A percentile compares a stretch with the other conserved stretches of the same genome.
These are phyloP conservation scores for Epichloe hybrida DNA, from an alignment of 2,329 filamentous ascomycete genomes.

Conservation along the genomic window DNA sequence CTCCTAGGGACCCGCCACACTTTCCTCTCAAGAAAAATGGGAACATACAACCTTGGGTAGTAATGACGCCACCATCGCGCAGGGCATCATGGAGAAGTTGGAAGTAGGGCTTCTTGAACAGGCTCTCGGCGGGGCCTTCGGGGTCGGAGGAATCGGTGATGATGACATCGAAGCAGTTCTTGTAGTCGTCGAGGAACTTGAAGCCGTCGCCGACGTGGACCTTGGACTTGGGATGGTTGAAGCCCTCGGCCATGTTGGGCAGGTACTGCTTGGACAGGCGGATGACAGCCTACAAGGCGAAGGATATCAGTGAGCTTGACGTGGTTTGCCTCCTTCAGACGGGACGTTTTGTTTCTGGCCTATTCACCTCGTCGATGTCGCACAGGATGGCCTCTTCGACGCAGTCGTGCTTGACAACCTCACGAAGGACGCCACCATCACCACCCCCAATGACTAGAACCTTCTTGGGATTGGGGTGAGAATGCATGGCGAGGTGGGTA, in stretches of 20 bases:
- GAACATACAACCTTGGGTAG: slow-evolving; percentile 99
- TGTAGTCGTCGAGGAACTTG: slow-evolving; percentile 94
- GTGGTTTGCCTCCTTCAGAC: neutral
- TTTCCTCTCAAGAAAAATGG: slow-evolving; percentile 41
- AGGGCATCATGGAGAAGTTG: slow-evolving; percentile 82
- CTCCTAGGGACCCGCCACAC: slow-evolving; percentile 23
- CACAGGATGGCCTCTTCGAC: slow-evolving; percentile 94
- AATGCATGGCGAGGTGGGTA: slow-evolving; percentile 94
- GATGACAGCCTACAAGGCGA: slow-evolving; percentile 60
- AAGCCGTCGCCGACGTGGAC: slow-evolving; percentile 94
- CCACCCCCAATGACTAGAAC: slow-evolving; percentile 96
- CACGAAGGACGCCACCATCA: slow-evolving; percentile 91
- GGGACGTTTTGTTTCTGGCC: neutral
- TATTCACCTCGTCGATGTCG: slow-evolving; percentile 81
- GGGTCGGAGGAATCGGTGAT: slow-evolving; percentile 98
- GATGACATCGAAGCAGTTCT: slow-evolving; percentile 97
- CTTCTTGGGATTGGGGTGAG: slow-evolving; percentile 95
- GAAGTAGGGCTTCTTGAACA: slow-evolving; percentile 99
- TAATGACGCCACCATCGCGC: slow-evolving; percentile 92
- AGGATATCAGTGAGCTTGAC: neutral
- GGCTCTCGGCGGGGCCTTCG: slow-evolving; percentile 85
- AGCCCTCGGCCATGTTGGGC: slow-evolving; percentile 83
- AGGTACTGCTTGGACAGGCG: slow-evolving; percentile 97
- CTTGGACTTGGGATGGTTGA: slow-evolving; percentile 86
- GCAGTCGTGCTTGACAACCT: slow-evolving; percentile 97